These are phyloP conservation scores for Canavalia gladiata DNA, from an alignment of 306 rosid genomes.

Conservation along the genomic window DNA sequence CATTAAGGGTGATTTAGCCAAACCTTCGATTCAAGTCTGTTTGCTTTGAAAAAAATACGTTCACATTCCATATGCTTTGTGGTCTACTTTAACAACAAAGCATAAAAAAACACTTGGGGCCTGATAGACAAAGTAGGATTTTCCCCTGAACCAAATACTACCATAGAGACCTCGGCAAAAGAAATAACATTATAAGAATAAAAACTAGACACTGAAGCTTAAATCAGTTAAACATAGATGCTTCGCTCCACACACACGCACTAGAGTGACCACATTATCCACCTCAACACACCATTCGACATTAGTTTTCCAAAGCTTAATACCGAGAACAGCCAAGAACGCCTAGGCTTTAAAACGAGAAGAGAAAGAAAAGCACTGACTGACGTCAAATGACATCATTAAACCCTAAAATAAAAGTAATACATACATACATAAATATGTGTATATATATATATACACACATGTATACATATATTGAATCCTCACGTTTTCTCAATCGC, in stretches of 20 bases:
- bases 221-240: constrained; percentile 3
- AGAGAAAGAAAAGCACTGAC: neutral
- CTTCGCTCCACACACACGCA: constrained; percentile 2
- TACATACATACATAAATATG: too few relatives aligned
- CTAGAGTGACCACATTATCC: constrained; percentile 19
- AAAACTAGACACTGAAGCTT: neutral
- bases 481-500: neutral
- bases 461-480: neutral
- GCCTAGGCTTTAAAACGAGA: constrained; percentile 12
- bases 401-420: constrained; percentile 34
- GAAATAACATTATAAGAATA: neutral
- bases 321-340: neutral
- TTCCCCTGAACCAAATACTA: neutral
- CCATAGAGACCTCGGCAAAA: neutral
- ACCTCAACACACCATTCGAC: neutral
- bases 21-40: too few relatives aligned
- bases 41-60: neutral
- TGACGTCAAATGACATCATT: neutral
- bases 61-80: neutral
- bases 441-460: too few relatives aligned
- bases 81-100: constrained; percentile 14
- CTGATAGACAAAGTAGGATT: neutral
- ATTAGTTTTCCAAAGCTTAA: neutral
- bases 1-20: too few relatives aligned
- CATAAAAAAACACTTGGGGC: neutral